Evolutionary conservation across 768 basidiomycete species (phyloP).

Genomic region (Podaxis sp.): DNA sequence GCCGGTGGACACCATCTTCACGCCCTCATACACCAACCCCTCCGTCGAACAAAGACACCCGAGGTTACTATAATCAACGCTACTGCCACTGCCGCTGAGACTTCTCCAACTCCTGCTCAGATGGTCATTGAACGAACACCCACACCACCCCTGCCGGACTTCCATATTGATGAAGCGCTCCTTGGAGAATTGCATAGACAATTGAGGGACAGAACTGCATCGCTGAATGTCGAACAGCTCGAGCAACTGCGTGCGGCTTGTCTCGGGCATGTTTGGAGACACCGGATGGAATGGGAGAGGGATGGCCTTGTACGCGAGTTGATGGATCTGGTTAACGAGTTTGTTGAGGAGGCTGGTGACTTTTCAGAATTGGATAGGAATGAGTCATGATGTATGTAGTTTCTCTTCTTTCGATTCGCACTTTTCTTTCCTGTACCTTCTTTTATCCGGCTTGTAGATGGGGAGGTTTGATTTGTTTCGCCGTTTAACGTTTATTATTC

Average conservation of each 20-base stretch:
- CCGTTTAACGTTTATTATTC: not conserved
- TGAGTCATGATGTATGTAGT: not conserved
- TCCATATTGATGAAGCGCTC: conserved; percentile 53
- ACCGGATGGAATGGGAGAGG: conserved; percentile 81
- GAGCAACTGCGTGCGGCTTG: conserved; percentile 90
- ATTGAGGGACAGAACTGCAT: conserved; percentile 50
- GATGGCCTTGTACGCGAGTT: conserved; percentile 59
- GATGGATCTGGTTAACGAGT: conserved; percentile 50
- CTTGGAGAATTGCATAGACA: conserved; percentile 44
- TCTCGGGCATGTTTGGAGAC: conserved; percentile 78
- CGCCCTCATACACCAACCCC: conserved; percentile 15
- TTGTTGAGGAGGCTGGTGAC: conserved; percentile 58
- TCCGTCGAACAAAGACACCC: conserved; percentile 9
- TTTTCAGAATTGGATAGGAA: not conserved
- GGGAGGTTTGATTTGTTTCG: not conserved
- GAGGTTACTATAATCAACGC: conserved; percentile 4
- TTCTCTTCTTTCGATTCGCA: not conserved
- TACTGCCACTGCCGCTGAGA: conserved; percentile 14
- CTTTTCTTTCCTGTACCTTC: not conserved
- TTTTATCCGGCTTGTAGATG: not conserved
- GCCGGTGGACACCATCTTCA: too few species aligned
- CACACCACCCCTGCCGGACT: conserved; percentile 76
- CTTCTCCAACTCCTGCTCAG: conserved; percentile 21
- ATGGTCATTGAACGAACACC: conserved; percentile 59
- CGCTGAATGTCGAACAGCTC: conserved; percentile 79